Base-by-base conservation (phyloP, 2,329 filamentous ascomycete genomes). In the Atkinsonella hypoxylon region DNA sequence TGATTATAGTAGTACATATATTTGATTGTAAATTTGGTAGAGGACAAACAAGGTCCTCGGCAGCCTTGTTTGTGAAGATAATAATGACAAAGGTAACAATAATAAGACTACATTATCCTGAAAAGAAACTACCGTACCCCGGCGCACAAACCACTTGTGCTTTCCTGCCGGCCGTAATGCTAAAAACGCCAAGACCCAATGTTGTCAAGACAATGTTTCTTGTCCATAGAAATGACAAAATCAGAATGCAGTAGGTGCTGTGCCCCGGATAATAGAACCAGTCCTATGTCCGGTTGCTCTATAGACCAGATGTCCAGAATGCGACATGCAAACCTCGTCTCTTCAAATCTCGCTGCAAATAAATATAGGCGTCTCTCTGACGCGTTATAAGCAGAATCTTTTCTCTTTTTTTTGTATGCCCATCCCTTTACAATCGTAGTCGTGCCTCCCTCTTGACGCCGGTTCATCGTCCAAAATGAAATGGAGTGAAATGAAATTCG, bases 141-240 rank as follows among this genome's bases (percentile, higher is more conserved):
- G 22, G 43, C 48, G 47, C 50, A 38, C 48, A 47, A 38, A 31
- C 5, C 47, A 12, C 15, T 12, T 36, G 39, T 36, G 45, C 34
- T 48, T 42, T 15, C 30, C 46, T 34, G 39, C 50, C 46, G 39
- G 36, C 41, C 48, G 45, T 47, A 34, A 48, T 52, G 49, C 54
- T 52, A 47, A 26, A 57, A 59, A 55, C 55, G 56, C 56, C 18
- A 47, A 26, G 26, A 47, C 39, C 51, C 43, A 47, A 50, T 53
- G 46, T 50, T 50, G 42, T 34, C 43, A 49, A 52, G 44, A 51
- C 47, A 46, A 52, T 44, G 31, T 17, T 50, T 42, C 48, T 38
- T 46, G 38, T 53, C 46, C 38, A 47, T 42, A 36, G 44, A 13
- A 40, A 52, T 40, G 42, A 32, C 22, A 31, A 26, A 41, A 31